Percentiles rank a stretch among this genome's conserved stretches.
Conservation (phyloP, 2,329 filamentous ascomycete genomes). For the Talaromyces albobiverticillius region DNA sequence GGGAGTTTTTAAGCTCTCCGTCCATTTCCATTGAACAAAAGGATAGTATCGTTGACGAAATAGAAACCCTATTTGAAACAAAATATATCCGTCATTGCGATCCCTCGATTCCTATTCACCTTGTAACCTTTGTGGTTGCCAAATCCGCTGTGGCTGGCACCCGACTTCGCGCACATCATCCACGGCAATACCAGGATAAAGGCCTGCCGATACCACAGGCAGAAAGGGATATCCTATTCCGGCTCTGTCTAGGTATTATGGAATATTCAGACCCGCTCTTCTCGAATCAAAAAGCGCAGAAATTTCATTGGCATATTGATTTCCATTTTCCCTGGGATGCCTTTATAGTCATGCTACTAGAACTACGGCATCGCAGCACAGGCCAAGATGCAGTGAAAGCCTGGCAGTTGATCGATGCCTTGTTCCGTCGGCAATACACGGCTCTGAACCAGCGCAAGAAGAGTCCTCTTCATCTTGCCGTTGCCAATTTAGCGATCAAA, state of each 20-base stretch:
- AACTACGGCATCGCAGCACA: constrained; percentile 36
- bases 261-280: constrained; percentile 24
- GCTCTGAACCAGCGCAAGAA: constrained; percentile 16
- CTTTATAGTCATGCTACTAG: constrained; percentile 49
- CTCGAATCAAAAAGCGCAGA: constrained; percentile 35
- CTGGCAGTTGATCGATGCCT: constrained; percentile 46
- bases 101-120: constrained; percentile 41
- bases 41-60: constrained; percentile 30
- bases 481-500: constrained; percentile 26
- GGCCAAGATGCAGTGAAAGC: constrained; percentile 35
- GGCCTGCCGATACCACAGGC: constrained; percentile 16
- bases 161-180: constrained; percentile 46
- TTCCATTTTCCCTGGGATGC: constrained; percentile 53
- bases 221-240: constrained; percentile 28
- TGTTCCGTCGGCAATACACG: constrained; percentile 40
- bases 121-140: constrained; percentile 44
- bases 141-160: constrained; percentile 44
- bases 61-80: constrained; percentile 34
- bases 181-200: constrained; percentile 30
- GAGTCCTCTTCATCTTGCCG: constrained; percentile 22
- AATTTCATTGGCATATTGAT: constrained; percentile 48
- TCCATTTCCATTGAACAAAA: constrained; percentile 21
- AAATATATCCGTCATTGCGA: constrained; percentile 38
- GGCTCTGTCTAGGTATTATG: constrained; percentile 34
- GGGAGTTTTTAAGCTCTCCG: constrained; percentile 22